phyloP scores from a whole-genome alignment of 768 basidiomycete genomes.

The Boletus sp. region DNA sequence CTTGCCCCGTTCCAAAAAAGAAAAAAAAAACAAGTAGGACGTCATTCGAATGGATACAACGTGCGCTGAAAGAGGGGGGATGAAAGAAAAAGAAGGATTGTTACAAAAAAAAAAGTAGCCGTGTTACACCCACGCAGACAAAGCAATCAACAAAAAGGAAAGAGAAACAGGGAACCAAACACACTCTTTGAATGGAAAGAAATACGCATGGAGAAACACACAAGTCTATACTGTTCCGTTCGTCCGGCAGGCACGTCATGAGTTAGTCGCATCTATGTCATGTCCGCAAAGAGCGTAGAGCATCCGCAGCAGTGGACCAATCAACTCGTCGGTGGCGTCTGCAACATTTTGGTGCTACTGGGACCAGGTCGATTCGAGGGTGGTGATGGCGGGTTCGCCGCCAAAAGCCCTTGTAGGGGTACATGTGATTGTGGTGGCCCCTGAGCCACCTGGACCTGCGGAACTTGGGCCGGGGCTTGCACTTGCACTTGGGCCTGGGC shows the following conservation, averaged over 20 bases:
- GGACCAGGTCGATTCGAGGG: constrained; percentile 25
- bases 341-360: constrained; percentile 15
- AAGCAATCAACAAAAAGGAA: background rate
- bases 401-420: constrained; percentile 20
- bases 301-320: background rate
- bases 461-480: constrained; percentile 18
- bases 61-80: background rate
- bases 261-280: constrained; percentile 19
- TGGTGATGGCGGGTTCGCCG: constrained; percentile 18
- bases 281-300: constrained; percentile 8
- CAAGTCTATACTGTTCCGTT: constrained; percentile 24
- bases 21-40: background rate
- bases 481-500: constrained; percentile 24
- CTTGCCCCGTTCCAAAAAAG: constrained; percentile 18
- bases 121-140: constrained; percentile 7
- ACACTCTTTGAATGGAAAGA: background rate
- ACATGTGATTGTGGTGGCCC: constrained; percentile 18
- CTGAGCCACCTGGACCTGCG: constrained; percentile 22
- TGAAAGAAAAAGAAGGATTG: background rate
- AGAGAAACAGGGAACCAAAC: background rate
- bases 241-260: constrained; percentile 14
- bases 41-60: constrained; percentile 15
- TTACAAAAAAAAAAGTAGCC: constrained; percentile 1
- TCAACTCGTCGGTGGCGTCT: constrained; percentile 20
- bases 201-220: constrained; percentile 7